A percentile compares a stretch with the other conserved stretches of the same genome.
Evolutionary conservation across 805 yeast species (phyloP).

Genomic region (Brettanomyces sp.): DNA sequence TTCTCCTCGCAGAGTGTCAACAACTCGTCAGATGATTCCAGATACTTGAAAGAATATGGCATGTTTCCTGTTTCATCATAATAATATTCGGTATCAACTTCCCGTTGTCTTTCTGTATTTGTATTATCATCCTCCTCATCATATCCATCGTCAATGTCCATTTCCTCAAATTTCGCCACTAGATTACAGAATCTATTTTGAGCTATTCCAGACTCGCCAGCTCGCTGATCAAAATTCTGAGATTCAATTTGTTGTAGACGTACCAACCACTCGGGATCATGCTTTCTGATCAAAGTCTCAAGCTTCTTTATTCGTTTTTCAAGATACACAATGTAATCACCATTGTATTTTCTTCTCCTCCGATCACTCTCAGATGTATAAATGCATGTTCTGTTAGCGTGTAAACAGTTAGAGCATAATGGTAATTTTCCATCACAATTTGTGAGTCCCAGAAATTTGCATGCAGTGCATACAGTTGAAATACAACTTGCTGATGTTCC

Average conservation of each 20-base stretch:
- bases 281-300: constrained; percentile 15
- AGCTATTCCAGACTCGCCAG: neutral
- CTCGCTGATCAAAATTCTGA: neutral
- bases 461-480: constrained; percentile 10
- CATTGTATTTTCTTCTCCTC: constrained; percentile 25
- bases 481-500: neutral
- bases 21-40: neutral
- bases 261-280: constrained; percentile 9
- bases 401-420: constrained; percentile 14
- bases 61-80: neutral
- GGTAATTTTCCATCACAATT: constrained; percentile 20
- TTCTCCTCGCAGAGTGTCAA: neutral
- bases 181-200: neutral
- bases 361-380: constrained; percentile 19
- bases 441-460: constrained; percentile 11
- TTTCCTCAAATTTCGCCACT: constrained; percentile 4
- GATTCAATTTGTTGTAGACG: neutral
- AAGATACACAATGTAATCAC: constrained; percentile 23
- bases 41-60: neutral
- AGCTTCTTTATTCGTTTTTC: constrained; percentile 16
- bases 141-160: constrained; percentile 6
- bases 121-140: constrained; percentile 5
- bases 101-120: constrained; percentile 5
- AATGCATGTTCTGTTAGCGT: constrained; percentile 10
- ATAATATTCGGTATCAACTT: neutral